A percentile compares a stretch with the other conserved stretches of the same genome.
phyloP scores from a whole-genome alignment of 2,329 filamentous ascomycete genomes.

The Aspergillus thermomutatus region DNA sequence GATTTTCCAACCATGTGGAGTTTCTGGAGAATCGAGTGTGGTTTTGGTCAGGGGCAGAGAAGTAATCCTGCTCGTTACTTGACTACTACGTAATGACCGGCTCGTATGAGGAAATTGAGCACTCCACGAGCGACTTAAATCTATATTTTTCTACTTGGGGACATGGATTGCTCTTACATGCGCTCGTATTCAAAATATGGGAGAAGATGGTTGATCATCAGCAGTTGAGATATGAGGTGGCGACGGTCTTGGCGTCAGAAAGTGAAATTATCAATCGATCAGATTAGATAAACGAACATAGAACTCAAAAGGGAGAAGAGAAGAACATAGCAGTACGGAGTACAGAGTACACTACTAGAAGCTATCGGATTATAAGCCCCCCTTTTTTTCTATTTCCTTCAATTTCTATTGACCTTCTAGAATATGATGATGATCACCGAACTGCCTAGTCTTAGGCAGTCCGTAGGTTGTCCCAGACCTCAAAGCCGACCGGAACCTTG shows the following conservation, averaged over 20 bases:
- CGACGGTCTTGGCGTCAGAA: not conserved
- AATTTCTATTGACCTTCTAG: not conserved
- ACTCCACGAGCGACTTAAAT: not conserved
- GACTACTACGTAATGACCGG: not conserved
- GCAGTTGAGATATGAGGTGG: not conserved
- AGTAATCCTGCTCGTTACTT: not conserved
- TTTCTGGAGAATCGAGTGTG: not conserved
- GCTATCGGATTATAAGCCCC: too few species aligned
- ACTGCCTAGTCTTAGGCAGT: too few species aligned
- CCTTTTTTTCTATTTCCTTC: too few species aligned
- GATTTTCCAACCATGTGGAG: not conserved
- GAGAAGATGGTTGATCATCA: not conserved
- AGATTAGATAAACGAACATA: constrained; percentile 13
- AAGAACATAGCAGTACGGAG: not conserved
- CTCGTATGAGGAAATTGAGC: not conserved
- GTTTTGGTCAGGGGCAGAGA: not conserved
- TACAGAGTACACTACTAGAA: not conserved
- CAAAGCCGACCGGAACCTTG: not conserved
- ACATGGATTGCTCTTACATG: not conserved
- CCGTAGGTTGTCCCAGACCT: not conserved
- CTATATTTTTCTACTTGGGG: not conserved
- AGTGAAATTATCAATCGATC: constrained; percentile 11
- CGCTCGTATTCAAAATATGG: too few species aligned
- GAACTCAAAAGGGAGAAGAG: not conserved
- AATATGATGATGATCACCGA: not conserved